A percentile compares a stretch with the other conserved stretches of the same genome.
These are phyloP conservation scores for Cladophialophora psammophila DNA, from an alignment of 2,329 filamentous ascomycete species.

Conservation along the genomic window DNA sequence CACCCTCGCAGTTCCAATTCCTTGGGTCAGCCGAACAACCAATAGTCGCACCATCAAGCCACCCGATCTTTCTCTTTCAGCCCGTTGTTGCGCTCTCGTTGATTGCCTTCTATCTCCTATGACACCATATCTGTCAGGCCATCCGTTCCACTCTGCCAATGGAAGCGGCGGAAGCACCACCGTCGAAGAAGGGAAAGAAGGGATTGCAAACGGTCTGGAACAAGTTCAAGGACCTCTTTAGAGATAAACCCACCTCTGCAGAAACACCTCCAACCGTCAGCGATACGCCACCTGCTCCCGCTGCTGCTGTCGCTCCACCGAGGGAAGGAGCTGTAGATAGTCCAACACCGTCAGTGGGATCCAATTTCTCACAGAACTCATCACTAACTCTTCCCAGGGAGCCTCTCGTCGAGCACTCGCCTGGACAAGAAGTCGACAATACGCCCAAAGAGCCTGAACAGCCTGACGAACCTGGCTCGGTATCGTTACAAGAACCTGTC, in stretches of 20 bases:
- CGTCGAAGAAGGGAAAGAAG: constrained; percentile 36
- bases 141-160: constrained; percentile 25
- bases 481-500: background rate
- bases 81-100: constrained; percentile 17
- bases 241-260: constrained; percentile 20
- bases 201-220: constrained; percentile 37
- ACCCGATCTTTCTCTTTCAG: constrained; percentile 16
- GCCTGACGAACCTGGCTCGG: background rate
- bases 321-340: background rate
- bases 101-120: constrained; percentile 22
- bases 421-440: constrained; percentile 31
- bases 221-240: constrained; percentile 33
- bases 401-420: constrained; percentile 1
- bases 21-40: constrained; percentile 31
- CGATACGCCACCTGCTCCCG: constrained; percentile 15
- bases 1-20: constrained; percentile 19
- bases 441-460: constrained; percentile 8
- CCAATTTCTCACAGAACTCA: background rate
- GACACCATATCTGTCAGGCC: constrained; percentile 19
- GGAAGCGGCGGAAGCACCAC: constrained; percentile 21
- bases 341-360: constrained; percentile 7
- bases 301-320: background rate
- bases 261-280: constrained; percentile 7
- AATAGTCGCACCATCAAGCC: constrained; percentile 25
- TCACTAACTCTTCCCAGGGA: constrained; percentile 12